These are phyloP conservation scores for Uronychia binucleata DNA, from an alignment of 73 alveolate genomes.

Conservation along the genomic window DNA sequence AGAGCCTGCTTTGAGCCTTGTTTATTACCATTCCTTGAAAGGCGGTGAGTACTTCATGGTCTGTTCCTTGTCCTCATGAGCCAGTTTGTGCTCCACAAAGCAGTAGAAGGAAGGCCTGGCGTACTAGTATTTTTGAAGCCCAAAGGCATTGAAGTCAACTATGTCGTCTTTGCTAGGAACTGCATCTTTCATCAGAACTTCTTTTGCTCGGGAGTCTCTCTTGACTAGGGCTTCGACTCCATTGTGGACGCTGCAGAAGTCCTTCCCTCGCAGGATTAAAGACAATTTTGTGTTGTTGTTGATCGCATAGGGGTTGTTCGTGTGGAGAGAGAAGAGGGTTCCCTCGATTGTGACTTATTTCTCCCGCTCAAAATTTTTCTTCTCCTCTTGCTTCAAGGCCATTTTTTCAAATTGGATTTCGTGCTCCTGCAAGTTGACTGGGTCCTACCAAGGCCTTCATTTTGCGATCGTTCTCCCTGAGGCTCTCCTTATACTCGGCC, in stretches of 20 bases:
- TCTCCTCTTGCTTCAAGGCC: background rate
- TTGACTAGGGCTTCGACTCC: background rate
- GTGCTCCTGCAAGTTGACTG: too few species aligned
- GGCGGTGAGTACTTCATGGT: background rate
- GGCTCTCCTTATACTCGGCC: background rate
- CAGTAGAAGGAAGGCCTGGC: constrained; percentile 24
- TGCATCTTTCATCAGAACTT: background rate
- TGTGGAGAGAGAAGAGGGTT: background rate
- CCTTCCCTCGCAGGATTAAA: background rate
- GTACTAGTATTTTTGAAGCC: background rate
- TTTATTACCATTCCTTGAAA: background rate
- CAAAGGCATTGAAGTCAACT: background rate
- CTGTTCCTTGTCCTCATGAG: background rate
- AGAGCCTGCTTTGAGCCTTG: constrained; percentile 32
- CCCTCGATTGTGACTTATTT: background rate
- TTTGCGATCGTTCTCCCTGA: background rate
- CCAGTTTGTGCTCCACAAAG: background rate
- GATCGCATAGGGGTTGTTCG: background rate
- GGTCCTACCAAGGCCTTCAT: background rate
- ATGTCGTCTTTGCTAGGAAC: constrained; percentile 9
- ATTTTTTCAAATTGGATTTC: constrained; percentile 5
- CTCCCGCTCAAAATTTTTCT: background rate
- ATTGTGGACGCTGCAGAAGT: background rate
- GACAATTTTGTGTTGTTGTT: constrained; percentile 8
- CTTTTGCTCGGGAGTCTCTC: background rate